A percentile compares a stretch with the other conserved stretches of the same genome.
These are phyloP conservation scores for Entomophthora muscae DNA, from an alignment of 371 early-diverging fungal species.

Conservation along the genomic window DNA sequence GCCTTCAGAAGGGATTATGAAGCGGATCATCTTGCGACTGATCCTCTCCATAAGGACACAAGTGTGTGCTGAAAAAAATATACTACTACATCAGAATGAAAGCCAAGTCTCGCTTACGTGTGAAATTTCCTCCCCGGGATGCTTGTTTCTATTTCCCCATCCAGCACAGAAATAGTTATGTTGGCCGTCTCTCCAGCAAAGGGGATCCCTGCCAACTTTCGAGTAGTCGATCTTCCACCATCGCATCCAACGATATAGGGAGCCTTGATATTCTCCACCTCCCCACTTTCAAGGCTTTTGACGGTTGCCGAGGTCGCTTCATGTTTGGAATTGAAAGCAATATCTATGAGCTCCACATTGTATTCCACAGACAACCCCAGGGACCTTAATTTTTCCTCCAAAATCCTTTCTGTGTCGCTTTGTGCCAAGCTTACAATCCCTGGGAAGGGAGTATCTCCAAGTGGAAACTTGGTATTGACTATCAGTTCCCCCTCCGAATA, in stretches of 20 bases:
- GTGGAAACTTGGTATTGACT: background rate
- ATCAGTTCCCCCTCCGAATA: background rate
- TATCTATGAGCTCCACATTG: background rate
- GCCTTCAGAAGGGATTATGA: too few species aligned
- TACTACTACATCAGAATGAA: too few species aligned
- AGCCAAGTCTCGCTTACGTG: too few species aligned
- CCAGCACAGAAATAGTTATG: too few species aligned
- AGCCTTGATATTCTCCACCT: conserved; percentile 9
- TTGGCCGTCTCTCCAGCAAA: conserved; percentile 13
- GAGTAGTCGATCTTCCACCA: conserved; percentile 16
- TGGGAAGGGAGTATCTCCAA: conserved; percentile 5
- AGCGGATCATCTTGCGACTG: too few species aligned
- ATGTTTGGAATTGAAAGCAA: background rate
- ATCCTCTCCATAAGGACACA: too few species aligned
- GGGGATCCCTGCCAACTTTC: conserved; percentile 13
- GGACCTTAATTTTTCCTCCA: conserved; percentile 6
- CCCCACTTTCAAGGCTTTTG: conserved; percentile 6
- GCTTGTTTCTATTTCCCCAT: too few species aligned
- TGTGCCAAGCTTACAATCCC: conserved; percentile 2
- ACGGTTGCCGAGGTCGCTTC: background rate
- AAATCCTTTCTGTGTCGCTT: background rate
- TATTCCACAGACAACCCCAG: conserved; percentile 5
- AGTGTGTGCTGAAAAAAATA: too few species aligned
- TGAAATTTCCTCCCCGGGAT: too few species aligned
- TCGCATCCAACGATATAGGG: conserved; percentile 18